These are phyloP conservation scores for Beauveria sp. DNA, from an alignment of 2,329 filamentous ascomycete species.

Conservation along the genomic window DNA sequence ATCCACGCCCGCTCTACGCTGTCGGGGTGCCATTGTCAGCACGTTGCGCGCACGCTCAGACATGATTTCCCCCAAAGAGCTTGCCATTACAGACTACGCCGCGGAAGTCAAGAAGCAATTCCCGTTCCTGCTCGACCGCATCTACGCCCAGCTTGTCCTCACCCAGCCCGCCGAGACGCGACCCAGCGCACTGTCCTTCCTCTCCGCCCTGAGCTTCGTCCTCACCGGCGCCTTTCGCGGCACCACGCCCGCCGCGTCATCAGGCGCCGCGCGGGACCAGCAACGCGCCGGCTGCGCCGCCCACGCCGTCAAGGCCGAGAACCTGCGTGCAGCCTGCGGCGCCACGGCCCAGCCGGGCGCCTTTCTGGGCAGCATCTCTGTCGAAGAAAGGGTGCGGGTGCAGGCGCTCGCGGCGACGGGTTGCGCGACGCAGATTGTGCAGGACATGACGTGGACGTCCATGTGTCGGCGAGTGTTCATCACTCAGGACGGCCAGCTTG, in stretches of 20 bases:
- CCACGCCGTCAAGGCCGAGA: constrained; percentile 4
- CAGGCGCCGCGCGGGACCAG: background rate
- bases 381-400: background rate
- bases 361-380: background rate
- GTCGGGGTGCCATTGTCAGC: background rate
- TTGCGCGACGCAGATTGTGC: constrained; percentile 5
- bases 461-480: constrained; percentile 10
- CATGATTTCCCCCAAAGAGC: constrained; percentile 10
- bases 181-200: background rate
- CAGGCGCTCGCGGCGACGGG: background rate
- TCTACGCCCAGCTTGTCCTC: background rate
- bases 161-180: background rate
- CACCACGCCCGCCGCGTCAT: background rate
- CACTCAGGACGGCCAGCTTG: constrained; percentile 1
- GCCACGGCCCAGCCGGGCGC: background rate
- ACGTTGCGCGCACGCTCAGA: background rate
- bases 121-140: constrained; percentile 7
- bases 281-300: constrained; percentile 5
- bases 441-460: constrained; percentile 13
- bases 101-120: background rate
- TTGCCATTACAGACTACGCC: background rate
- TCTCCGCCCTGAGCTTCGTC: constrained; percentile 2
- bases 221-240: constrained; percentile 6
- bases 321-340: background rate
- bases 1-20: background rate